A percentile compares a stretch with the other conserved stretches of the same genome.
phyloP scores from a whole-genome alignment of 768 basidiomycete species.

The Polyporus arcularius region DNA sequence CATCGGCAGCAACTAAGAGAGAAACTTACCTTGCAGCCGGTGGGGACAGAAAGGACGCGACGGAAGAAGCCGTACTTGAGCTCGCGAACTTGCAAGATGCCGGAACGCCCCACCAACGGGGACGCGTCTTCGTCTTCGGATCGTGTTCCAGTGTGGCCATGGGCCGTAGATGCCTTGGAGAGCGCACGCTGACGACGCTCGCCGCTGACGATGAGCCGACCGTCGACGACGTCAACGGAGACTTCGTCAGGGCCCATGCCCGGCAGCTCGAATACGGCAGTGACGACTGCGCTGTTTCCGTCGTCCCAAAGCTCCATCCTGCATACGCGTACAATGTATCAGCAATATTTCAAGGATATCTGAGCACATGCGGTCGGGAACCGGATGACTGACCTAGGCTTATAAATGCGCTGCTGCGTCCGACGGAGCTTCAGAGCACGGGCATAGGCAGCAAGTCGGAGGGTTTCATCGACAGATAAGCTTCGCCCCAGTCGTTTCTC shows the following conservation, averaged over 20 bases:
- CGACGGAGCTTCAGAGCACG: conserved; percentile 4
- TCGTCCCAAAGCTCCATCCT: conserved; percentile 45
- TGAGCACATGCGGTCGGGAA: too few relatives aligned
- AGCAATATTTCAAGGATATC: too few relatives aligned
- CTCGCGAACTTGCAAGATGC: conserved; percentile 33
- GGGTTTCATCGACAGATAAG: conserved; percentile 3
- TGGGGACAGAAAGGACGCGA: conserved; percentile 37
- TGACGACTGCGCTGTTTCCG: conserved; percentile 31
- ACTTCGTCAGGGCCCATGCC: conserved; percentile 38
- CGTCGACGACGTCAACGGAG: conserved; percentile 34
- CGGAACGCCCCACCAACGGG: not conserved
- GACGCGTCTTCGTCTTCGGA: too few relatives aligned
- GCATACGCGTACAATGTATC: not conserved
- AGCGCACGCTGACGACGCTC: conserved; percentile 25
- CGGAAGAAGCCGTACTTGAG: conserved; percentile 43
- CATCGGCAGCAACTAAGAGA: not conserved
- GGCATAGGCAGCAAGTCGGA: conserved; percentile 3
- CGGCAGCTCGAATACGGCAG: conserved; percentile 17
- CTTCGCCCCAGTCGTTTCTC: conserved; percentile 14
- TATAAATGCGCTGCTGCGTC: conserved; percentile 11
- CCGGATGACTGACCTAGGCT: conserved; percentile 10
- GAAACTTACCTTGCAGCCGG: conserved; percentile 35
- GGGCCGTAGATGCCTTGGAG: not conserved
- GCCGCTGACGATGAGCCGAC: conserved; percentile 36
- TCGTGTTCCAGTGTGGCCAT: not conserved